Conservation (phyloP, 768 basidiomycete genomes). For the Mycena rosella region DNA sequence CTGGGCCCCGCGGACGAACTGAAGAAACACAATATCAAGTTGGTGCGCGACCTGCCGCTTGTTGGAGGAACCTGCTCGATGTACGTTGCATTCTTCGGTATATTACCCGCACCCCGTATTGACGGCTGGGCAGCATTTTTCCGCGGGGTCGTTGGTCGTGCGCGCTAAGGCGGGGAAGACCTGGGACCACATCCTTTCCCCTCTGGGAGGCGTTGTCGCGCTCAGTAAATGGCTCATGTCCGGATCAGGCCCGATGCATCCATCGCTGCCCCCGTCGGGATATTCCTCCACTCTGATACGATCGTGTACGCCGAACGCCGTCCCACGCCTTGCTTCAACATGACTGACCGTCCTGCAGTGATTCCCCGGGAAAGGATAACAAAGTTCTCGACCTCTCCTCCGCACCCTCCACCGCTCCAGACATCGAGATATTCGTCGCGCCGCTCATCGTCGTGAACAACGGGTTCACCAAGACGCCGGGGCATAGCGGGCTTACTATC, state of each 20-base stretch:
- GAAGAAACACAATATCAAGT: slow-evolving; percentile 27
- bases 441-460: slow-evolving; percentile 29
- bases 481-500: slow-evolving; percentile 14
- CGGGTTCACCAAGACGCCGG: slow-evolving; percentile 24
- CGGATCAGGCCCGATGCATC: slow-evolving; percentile 16
- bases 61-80: slow-evolving; percentile 44
- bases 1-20: slow-evolving; percentile 43
- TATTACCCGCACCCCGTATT: too few relatives aligned
- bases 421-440: slow-evolving; percentile 32
- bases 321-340: too few relatives aligned
- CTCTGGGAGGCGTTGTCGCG: slow-evolving; percentile 10
- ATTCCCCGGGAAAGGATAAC: not conserved
- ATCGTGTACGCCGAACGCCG: slow-evolving; percentile 17
- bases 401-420: slow-evolving; percentile 4
- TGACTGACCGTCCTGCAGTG: not conserved
- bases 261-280: slow-evolving; percentile 20
- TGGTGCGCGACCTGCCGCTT: slow-evolving; percentile 38
- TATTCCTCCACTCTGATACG: slow-evolving; percentile 26
- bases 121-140: slow-evolving; percentile 17
- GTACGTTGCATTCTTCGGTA: slow-evolving; percentile 9
- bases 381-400: slow-evolving; percentile 17
- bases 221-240: slow-evolving; percentile 24
- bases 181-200: slow-evolving; percentile 26
- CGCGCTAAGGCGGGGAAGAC: slow-evolving; percentile 28
- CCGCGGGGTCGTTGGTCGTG: slow-evolving; percentile 16